Conservation (phyloP, 768 basidiomycete species). For the Rhodotorula diobovata region DNA sequence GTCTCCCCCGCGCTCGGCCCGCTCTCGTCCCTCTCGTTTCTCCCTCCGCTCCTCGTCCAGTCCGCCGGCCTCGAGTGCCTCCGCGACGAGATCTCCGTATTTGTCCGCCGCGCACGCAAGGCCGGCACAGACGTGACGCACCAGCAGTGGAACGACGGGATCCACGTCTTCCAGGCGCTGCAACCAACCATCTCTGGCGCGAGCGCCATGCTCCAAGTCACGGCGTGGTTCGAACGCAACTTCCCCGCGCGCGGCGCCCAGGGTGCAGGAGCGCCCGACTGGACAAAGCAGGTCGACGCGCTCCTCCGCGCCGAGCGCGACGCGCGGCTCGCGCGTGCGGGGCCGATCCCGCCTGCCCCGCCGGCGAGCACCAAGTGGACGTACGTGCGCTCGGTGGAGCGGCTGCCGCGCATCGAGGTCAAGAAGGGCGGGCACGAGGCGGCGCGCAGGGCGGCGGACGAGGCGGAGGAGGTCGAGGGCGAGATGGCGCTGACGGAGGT, state of each 20-base stretch:
- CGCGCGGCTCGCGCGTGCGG: neutral
- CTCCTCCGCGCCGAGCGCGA: neutral
- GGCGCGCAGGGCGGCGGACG: constrained; percentile 8
- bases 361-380: too few species aligned
- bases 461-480: neutral
- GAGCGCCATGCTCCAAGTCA: neutral
- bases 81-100: constrained; percentile 79
- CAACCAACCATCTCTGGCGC: neutral
- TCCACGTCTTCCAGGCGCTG: constrained; percentile 45
- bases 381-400: neutral
- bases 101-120: constrained; percentile 81
- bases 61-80: constrained; percentile 87
- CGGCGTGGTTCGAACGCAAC: neutral
- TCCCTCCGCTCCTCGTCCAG: constrained; percentile 85
- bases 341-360: neutral
- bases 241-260: neutral
- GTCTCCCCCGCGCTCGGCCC: constrained; percentile 79
- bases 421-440: neutral
- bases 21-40: constrained; percentile 60
- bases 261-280: neutral
- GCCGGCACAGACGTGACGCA: constrained; percentile 74
- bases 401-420: neutral
- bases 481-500: neutral
- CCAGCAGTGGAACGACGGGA: constrained; percentile 82
- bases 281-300: neutral